These are phyloP conservation scores for Coffea humblotiana DNA, from an alignment of 305 asterid species.

Conservation along the genomic window DNA sequence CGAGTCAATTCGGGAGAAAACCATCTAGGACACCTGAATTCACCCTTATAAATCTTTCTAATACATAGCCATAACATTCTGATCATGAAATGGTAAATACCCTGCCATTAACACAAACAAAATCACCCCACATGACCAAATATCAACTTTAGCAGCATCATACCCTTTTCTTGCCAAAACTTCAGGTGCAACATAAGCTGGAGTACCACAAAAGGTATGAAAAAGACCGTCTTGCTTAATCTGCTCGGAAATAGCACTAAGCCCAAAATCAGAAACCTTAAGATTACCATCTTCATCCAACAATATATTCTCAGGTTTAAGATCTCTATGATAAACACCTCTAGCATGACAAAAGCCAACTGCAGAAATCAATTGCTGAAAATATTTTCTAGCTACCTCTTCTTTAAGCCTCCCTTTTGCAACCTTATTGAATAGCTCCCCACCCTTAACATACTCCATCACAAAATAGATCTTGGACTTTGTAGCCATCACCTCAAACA, in stretches of 20 bases:
- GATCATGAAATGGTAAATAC: conserved; percentile 78
- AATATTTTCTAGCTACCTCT: conserved; percentile 65
- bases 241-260: conserved; percentile 86
- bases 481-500: conserved; percentile 88
- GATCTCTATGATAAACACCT: conserved; percentile 87
- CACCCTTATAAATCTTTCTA: conserved; percentile 82
- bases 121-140: conserved; percentile 91
- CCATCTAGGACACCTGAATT: conserved; percentile 86
- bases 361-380: conserved; percentile 82
- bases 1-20: conserved; percentile 62
- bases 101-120: conserved; percentile 87
- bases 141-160: conserved; percentile 82
- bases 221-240: conserved; percentile 82
- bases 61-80: conserved; percentile 81
- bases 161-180: conserved; percentile 80
- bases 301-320: conserved; percentile 80
- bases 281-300: conserved; percentile 80
- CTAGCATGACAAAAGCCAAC: conserved; percentile 83
- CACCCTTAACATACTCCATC: conserved; percentile 81
- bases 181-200: conserved; percentile 95
- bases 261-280: conserved; percentile 85
- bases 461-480: conserved; percentile 77
- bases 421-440: conserved; percentile 82
- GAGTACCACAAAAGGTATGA: conserved; percentile 88
- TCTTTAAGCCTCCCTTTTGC: conserved; percentile 89